Base-by-base conservation (phyloP, 1,139 yeast genomes). In the Scheffersomyces segobiensis region DNA sequence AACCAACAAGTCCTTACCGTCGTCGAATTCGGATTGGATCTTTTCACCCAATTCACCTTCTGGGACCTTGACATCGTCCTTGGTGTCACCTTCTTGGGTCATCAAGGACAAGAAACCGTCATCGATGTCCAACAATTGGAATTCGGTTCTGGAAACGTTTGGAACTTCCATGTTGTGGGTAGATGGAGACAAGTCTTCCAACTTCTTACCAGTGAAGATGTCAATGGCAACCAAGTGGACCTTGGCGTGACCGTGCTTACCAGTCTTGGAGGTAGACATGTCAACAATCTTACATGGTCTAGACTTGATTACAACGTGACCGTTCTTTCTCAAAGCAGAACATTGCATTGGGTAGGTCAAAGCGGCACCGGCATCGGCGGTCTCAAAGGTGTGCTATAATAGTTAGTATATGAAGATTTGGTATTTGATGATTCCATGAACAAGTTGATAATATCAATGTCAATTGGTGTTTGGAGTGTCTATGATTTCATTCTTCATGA, bases 201-300 rank as follows among this genome's bases (percentile, higher is more conserved):
- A 89, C 87, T 95, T 95, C 93, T 95, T 96, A 83, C 93, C 93
- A 76, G 99, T 95, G 93, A 95, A 95, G 81, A 95, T 93, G 81
- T 95, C 99, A 74, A 90, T 88, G 80, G 98, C 98, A 70, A 95
- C 98, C 85, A 95, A 88, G 85, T 95, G 98, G 82, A 95, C 99
- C 89, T 95, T 95, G 80, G 99, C 99, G 95, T 95, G 99, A 85
- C 99, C 99, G 90, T 95, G 99, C 98, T 95, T 95, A 86, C 99
- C 99, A 73, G 99, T 95, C 91, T 95, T 95, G 77, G 99, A 95
- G 77, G 99, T 95, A 67, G 99, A 95, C 99, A 95, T 95, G 82
- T 95, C 99, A 74, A 95, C 96, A 82, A 95, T 95, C 90, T 95
- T 95, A 88, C 99, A 95, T 80, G 99, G 99, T 88, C 99, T 96